Base-by-base conservation (phyloP, 2,329 filamentous ascomycete species). In the Fusarium tjaetaba region DNA sequence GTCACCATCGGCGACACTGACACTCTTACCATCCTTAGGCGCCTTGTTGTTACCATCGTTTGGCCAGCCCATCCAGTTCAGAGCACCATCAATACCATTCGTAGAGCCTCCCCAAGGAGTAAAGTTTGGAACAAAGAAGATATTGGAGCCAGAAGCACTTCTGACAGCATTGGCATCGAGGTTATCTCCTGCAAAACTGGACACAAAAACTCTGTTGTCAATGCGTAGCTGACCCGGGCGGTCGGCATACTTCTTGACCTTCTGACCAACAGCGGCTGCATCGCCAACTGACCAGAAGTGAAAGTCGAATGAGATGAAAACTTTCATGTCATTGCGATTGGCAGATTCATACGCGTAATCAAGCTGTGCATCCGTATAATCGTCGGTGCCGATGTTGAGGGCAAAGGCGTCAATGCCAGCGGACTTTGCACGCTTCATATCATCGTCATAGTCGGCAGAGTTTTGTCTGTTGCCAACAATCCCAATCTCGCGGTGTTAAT, bases 231-330 rank as follows among this genome's bases (percentile, higher is more conserved):
- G 86, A 2, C 84, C 86, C 0, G 84, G 77, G 4, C 79, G 78
- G 26, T 75, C 77, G 5, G 80, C 83, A 65, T 87, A 89, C 65
- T 85, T 79, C 18, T 82, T 82, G 62, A 88, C 82, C 74, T 85
- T 86, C 49, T 80, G 75, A 4, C 85, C 86, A 24, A 86, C 83
- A 18, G 79, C 80, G 13, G 77, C 78, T 3, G 82, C 82, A 46
- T 86, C 78, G 16, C 75, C 66, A 11, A 65, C 59, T 15, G 76
- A 74, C 79, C 82, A 86, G 83, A 85, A 85, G 80, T 87, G 87
- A 77, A 88, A 88, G 79, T 89, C 88, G 69, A 89, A 89, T 2
- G 87, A 89, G 70, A 89, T 84, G 61, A 89, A 88, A 20, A 88
- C 85, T 61, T 88, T 87, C 82, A 89, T 87, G 52, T 80, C 81